These are phyloP conservation scores for Pseudognaphalium luteoalbum DNA, from an alignment of 129 eudicot genomes.

Conservation along the genomic window DNA sequence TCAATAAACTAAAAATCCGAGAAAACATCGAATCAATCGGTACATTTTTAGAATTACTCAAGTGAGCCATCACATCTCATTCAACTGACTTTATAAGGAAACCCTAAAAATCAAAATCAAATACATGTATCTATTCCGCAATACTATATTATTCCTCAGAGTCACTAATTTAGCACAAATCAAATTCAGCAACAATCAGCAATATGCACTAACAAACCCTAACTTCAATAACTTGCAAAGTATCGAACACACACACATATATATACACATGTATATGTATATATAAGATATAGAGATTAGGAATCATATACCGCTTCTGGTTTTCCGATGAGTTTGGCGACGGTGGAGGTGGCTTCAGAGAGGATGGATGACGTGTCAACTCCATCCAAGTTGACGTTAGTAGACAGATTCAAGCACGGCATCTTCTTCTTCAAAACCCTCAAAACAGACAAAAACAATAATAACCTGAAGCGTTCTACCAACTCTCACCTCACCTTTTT, in stretches of 20 bases:
- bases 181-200: background rate
- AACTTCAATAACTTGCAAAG: background rate
- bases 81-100: background rate
- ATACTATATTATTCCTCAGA: background rate
- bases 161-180: background rate
- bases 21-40: background rate
- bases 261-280: background rate
- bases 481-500: background rate
- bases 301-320: constrained; percentile 69
- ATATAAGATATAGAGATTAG: background rate
- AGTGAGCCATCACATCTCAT: no score
- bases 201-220: background rate
- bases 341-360: constrained; percentile 80
- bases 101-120: background rate
- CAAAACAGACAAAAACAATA: background rate
- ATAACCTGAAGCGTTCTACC: background rate
- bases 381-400: constrained; percentile 85
- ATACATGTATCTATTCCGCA: background rate
- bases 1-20: no score
- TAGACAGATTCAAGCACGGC: constrained; percentile 89
- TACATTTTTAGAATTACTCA: background rate
- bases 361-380: constrained; percentile 83
- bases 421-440: constrained; percentile 41
- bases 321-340: constrained; percentile 89
- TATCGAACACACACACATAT: background rate